phyloP scores from a whole-genome alignment of 2,329 filamentous ascomycete genomes.

The Chrysoporthe puriensis region DNA sequence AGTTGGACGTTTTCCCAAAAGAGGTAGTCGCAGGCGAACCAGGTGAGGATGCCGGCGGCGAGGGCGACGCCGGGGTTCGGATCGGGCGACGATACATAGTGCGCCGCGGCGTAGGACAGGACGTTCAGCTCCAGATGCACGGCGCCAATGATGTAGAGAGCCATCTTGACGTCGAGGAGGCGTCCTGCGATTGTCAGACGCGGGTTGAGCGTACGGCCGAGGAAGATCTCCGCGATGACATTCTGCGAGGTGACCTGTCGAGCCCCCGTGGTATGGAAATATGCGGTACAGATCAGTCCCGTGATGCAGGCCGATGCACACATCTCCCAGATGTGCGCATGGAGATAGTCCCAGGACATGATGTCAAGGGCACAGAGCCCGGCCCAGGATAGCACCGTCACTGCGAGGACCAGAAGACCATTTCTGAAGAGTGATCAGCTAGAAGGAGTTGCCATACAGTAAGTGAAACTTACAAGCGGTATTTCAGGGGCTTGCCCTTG shows the following conservation, averaged over 20 bases:
- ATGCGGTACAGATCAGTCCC: slow-evolving; percentile 16
- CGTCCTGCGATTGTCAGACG: neutral
- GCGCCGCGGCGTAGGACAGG: slow-evolving; percentile 19
- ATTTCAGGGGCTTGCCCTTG: slow-evolving; percentile 23
- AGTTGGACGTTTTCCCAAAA: slow-evolving; percentile 26
- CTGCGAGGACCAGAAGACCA: slow-evolving; percentile 14
- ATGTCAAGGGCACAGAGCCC: slow-evolving; percentile 15
- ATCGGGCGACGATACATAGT: neutral
- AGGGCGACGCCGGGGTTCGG: slow-evolving; percentile 19
- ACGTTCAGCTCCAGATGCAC: slow-evolving; percentile 27
- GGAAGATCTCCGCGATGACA: slow-evolving; percentile 15
- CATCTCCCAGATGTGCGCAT: slow-evolving; percentile 7
- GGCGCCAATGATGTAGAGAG: slow-evolving; percentile 22
- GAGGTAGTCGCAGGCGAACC: slow-evolving; percentile 26
- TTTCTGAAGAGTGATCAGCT: slow-evolving; percentile 4
- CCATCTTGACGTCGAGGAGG: slow-evolving; percentile 25
- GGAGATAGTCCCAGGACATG: slow-evolving; percentile 19
- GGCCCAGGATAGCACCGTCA: slow-evolving; percentile 15
- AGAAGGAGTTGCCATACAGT: neutral
- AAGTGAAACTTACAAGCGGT: slow-evolving; percentile 18
- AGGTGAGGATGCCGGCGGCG: slow-evolving; percentile 20
- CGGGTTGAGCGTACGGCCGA: slow-evolving; percentile 21
- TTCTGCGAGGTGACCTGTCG: neutral
- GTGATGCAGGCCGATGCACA: slow-evolving; percentile 5
- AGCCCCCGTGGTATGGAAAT: slow-evolving; percentile 9